Evolutionary conservation across 1,284 basidiomycete species (phyloP), one percentile per base, ranked within the genome.

Genomic region (Leccinum angustisporum): DNA sequence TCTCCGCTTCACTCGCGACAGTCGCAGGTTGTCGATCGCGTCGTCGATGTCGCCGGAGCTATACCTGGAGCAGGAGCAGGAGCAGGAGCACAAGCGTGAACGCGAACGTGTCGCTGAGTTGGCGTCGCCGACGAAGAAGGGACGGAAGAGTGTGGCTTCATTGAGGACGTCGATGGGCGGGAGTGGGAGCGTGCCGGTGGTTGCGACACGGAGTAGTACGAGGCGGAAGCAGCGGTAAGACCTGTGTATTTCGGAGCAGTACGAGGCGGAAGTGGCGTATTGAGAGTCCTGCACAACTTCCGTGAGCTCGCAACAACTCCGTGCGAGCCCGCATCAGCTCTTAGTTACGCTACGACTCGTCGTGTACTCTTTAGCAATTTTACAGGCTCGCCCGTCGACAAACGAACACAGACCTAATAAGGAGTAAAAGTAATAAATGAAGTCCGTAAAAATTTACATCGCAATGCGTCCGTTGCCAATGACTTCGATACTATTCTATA

Each of bases 1-100:
- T 85, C 52, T 69, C 85, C 0, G 74, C 79, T 50, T 71, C 80
- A 1, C 71, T 64, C 54, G 58, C 67, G 9, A 60, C 18, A n/a
- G n/a, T n/a, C n/a, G n/a, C n/a, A 68, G 72, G 46, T 63, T 74
- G 8, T 74, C 74, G 34, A 68, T 64, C 1, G 65, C 73, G 7
- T 72, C 75, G 16, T 66, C 74, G 4, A 16, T 59, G 30, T 73
- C 72, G 4, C 73, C 72, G 5, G 72, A 73, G 5, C 54, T 25
- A 25, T 25, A 25, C 25, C 25, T 25, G 25, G 38, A 48, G 25
- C 14, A 43, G 38, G 38, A 40, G 8, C 13, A 36, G 36, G 31
- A 36, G 34, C 34, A 13, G 5, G 36, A 36, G 5, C 36, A 36
- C 6, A 3, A 16, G 14, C 14, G 3, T 7, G 14, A 38, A 63